These are phyloP conservation scores for Epichloe brachyelytri DNA, from an alignment of 2,329 filamentous ascomycete species.

Conservation along the genomic window DNA sequence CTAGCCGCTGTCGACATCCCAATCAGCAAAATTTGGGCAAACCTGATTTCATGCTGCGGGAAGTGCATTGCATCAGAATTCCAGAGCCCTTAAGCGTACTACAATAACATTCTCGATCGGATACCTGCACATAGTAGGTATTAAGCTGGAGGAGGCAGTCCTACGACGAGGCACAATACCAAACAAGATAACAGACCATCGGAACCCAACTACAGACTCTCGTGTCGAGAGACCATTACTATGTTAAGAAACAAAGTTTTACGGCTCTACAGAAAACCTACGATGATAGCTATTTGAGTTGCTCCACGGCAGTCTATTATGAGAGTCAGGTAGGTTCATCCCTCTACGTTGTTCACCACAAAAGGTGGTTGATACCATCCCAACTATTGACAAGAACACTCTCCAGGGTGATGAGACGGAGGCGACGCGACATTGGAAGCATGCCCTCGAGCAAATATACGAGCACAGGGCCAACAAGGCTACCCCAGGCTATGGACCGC, in stretches of 20 bases:
- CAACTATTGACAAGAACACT: background rate
- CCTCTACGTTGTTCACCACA: background rate
- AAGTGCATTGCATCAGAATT: background rate
- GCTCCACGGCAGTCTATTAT: constrained; percentile 92
- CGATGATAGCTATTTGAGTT: constrained; percentile 89
- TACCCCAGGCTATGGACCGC: constrained; percentile 54
- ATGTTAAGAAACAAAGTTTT: constrained; percentile 43
- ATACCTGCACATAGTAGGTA: background rate
- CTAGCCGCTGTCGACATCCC: background rate
- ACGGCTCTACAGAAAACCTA: constrained; percentile 90
- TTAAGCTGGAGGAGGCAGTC: background rate
- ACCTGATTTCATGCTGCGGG: background rate
- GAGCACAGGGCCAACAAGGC: constrained; percentile 70
- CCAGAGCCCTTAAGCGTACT: too few relatives aligned
- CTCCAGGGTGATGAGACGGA: constrained; percentile 69
- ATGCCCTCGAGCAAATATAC: constrained; percentile 77
- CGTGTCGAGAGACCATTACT: constrained; percentile 13
- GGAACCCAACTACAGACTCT: background rate
- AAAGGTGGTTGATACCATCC: background rate
- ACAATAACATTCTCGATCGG: background rate
- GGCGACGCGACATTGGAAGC: constrained; percentile 81
- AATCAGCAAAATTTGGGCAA: background rate
- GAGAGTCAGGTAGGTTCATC: constrained; percentile 59
- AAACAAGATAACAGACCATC: background rate
- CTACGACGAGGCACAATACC: background rate